Percentiles rank a stretch among this genome's conserved stretches.
Evolutionary conservation across 1,284 basidiomycete species (phyloP).

Genomic region (Cutaneotrichosporon mucoides): DNA sequence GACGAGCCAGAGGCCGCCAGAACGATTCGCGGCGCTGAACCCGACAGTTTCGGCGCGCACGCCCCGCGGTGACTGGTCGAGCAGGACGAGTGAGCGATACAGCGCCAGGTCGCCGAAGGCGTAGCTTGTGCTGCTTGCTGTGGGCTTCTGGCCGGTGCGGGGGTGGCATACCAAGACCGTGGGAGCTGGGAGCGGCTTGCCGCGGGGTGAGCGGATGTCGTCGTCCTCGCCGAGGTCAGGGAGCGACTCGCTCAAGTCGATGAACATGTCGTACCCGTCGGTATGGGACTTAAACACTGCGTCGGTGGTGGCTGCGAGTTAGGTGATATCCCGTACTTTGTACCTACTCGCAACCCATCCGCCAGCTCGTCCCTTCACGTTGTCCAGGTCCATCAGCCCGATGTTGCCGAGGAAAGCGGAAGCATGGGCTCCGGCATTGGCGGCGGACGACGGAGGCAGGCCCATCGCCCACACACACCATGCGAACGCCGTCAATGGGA

Average conservation of each 20-base stretch:
- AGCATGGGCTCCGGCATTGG: conserved; percentile 13
- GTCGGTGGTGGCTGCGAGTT: conserved; percentile 36
- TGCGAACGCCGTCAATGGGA: conserved; percentile 37
- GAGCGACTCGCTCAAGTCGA: conserved; percentile 37
- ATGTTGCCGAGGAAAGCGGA: conserved; percentile 38
- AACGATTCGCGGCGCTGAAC: conserved; percentile 14
- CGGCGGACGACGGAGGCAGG: conserved; percentile 25
- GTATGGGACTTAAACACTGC: conserved; percentile 39
- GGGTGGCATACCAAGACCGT: conserved; percentile 4
- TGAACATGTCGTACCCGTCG: conserved; percentile 38
- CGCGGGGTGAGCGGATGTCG: conserved; percentile 14
- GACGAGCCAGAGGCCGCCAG: conserved; percentile 37
- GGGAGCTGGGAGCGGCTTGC: conserved; percentile 4
- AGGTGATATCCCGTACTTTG: no score
- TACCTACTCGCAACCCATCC: conserved; percentile 45
- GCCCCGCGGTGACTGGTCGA: conserved; percentile 29
- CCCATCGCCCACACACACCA: conserved; percentile 43
- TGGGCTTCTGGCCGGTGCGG: conserved; percentile 5
- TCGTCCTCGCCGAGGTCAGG: conserved; percentile 10
- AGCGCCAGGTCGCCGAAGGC: conserved; percentile 37
- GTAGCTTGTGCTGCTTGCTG: conserved; percentile 24
- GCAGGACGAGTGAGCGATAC: conserved; percentile 37
- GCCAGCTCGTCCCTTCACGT: conserved; percentile 27
- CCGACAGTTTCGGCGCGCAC: conserved; percentile 22
- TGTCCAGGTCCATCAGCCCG: conserved; percentile 40